Percentiles rank a stretch among this genome's conserved stretches.
Evolutionary conservation across 352 stramenopile species (phyloP).

Genomic region (Stramenopiles sp.): DNA sequence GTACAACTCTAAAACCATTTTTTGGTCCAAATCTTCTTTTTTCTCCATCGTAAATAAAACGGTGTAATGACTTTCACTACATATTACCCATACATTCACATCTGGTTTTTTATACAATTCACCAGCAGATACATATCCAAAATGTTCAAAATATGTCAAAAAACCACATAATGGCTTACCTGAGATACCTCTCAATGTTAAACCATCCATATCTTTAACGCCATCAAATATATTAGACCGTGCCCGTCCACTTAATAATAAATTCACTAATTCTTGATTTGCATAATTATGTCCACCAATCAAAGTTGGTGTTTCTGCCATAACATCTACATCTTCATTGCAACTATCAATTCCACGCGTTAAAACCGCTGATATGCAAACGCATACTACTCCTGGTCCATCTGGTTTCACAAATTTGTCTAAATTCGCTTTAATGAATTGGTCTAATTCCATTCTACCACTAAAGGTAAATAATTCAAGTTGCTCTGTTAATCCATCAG

Average conservation of each 20-base stretch:
- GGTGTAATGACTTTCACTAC: constrained; percentile 72
- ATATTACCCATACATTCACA: constrained; percentile 63
- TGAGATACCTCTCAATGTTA: too few species aligned
- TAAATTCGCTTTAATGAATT: too few species aligned
- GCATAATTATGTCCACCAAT: constrained; percentile 61
- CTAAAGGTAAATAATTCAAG: too few species aligned
- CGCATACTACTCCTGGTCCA: too few species aligned
- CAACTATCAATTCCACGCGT: too few species aligned
- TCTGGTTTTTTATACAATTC: constrained; percentile 42
- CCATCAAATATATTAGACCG: constrained; percentile 84
- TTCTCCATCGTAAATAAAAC: constrained; percentile 39
- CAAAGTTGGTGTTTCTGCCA: constrained; percentile 35
- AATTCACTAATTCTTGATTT: constrained; percentile 88
- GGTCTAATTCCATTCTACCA: too few species aligned
- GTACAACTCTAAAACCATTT: constrained; percentile 37
- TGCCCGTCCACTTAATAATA: constrained; percentile 70
- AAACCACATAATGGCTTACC: too few species aligned
- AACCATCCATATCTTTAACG: constrained; percentile 46
- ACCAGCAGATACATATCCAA: constrained; percentile 59
- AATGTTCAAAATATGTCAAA: constrained; percentile 69
- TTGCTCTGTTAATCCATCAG: too few species aligned
- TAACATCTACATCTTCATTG: too few species aligned
- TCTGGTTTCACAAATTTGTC: too few species aligned
- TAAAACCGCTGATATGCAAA: too few species aligned
- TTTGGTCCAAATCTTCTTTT: constrained; percentile 12